phyloP scores from a whole-genome alignment of 176 grass and related monocot genomes.

The Eleusine indica region DNA sequence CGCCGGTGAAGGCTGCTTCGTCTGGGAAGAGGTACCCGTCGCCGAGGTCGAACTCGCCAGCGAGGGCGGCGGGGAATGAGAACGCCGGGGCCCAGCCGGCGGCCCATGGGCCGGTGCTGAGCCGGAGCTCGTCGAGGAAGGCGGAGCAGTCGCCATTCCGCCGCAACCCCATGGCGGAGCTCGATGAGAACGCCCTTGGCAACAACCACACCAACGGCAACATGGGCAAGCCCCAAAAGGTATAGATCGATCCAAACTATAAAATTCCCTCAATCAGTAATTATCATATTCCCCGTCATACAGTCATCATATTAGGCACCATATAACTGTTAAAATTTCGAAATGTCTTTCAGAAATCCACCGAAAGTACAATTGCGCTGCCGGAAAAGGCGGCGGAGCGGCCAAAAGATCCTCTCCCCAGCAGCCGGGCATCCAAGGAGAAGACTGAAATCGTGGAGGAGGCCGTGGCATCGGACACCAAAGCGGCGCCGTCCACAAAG shows the following conservation, averaged over 20 bases:
- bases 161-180: conserved; percentile 81
- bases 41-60: conserved; percentile 74
- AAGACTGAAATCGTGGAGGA: conserved; percentile 29
- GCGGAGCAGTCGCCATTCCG: conserved; percentile 69
- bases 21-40: conserved; percentile 65
- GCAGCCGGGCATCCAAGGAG: conserved; percentile 2
- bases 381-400: conserved; percentile 27
- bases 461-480: conserved; percentile 33
- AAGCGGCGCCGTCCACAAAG: conserved; percentile 27
- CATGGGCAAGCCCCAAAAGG: conserved; percentile 63
- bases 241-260: conserved; percentile 16
- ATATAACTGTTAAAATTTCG: background rate
- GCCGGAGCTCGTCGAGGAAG: conserved; percentile 82
- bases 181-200: conserved; percentile 62
- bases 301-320: too few relatives aligned
- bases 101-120: conserved; percentile 60
- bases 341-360: conserved; percentile 35
- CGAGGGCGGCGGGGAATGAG: conserved; percentile 50
- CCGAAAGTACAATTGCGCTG: conserved; percentile 22
- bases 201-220: conserved; percentile 9
- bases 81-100: conserved; percentile 34
- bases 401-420: conserved; percentile 21
- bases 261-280: background rate
- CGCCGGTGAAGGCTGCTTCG: conserved; percentile 41
- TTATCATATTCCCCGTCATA: background rate